A percentile compares a stretch with the other conserved stretches of the same genome.
These are phyloP conservation scores for Rubia peregrina DNA, from an alignment of 305 asterid genomes.

Conservation along the genomic window DNA sequence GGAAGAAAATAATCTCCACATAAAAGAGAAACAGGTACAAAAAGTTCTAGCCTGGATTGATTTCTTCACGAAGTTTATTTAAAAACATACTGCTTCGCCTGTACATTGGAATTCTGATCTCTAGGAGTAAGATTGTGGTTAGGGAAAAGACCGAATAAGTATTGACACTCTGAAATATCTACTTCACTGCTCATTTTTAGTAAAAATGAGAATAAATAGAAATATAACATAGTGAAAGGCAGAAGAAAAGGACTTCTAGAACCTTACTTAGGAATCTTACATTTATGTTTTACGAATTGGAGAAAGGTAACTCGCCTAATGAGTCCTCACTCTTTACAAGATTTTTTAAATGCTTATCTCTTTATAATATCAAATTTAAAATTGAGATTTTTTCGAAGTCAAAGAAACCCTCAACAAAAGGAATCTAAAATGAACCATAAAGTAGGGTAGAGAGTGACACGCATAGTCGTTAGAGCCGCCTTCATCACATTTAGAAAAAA, in stretches of 20 bases:
- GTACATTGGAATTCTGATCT: background rate
- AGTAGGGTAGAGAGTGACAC: background rate
- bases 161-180: background rate
- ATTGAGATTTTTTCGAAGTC: background rate
- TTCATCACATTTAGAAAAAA: background rate
- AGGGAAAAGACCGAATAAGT: background rate
- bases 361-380: background rate
- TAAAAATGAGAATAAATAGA: background rate
- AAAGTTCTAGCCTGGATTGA: constrained; percentile 8
- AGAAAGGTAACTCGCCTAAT: background rate
- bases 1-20: background rate
- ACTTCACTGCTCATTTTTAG: background rate
- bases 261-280: background rate
- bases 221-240: background rate
- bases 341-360: background rate
- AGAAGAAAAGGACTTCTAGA: background rate
- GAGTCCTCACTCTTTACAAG: background rate
- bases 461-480: background rate
- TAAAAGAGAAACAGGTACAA: background rate
- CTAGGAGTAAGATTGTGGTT: background rate
- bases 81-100: background rate
- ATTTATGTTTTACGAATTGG: too few relatives aligned
- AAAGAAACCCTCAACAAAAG: background rate
- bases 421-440: background rate
- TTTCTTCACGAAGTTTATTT: background rate